A percentile compares a stretch with the other conserved stretches of the same genome.
These are phyloP conservation scores for Fusarium buharicum DNA, from an alignment of 2,329 filamentous ascomycete genomes.

Conservation along the genomic window DNA sequence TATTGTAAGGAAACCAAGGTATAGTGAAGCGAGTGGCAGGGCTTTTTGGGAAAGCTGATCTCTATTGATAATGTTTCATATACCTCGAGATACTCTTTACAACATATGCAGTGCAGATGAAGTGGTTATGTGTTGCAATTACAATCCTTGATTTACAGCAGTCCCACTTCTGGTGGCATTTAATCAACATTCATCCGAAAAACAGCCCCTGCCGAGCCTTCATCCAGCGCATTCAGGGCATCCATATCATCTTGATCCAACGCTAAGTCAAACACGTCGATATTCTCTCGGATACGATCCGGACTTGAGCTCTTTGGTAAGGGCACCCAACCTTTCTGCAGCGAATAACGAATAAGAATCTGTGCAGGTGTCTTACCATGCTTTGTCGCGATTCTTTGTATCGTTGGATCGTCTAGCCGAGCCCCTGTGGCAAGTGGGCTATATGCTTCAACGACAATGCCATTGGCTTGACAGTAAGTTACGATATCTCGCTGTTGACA, in stretches of 20 bases:
- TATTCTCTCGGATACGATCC: constrained; percentile 69
- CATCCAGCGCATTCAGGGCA: constrained; percentile 46
- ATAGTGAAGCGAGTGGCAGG: background rate
- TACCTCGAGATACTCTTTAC: constrained; percentile 7
- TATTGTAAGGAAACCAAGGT: background rate
- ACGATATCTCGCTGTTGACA: constrained; percentile 62
- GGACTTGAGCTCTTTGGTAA: constrained; percentile 72
- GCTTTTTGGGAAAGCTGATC: background rate
- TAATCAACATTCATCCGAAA: constrained; percentile 47
- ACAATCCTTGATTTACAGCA: background rate
- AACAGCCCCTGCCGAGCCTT: constrained; percentile 45
- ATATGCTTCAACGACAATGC: constrained; percentile 65
- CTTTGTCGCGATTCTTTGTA: constrained; percentile 67
- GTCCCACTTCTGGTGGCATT: background rate
- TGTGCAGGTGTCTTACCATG: constrained; percentile 71
- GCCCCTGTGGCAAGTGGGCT: constrained; percentile 52
- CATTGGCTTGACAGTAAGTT: constrained; percentile 76
- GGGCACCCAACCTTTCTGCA: constrained; percentile 77
- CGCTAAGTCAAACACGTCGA: constrained; percentile 69
- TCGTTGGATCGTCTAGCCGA: constrained; percentile 61
- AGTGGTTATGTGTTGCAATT: constrained; percentile 1
- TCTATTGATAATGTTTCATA: constrained; percentile 6
- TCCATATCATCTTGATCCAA: constrained; percentile 67
- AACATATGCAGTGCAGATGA: constrained; percentile 8
- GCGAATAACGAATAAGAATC: constrained; percentile 73